phyloP scores from a whole-genome alignment of 1,139 yeast genomes.

The Pichia terricola region DNA sequence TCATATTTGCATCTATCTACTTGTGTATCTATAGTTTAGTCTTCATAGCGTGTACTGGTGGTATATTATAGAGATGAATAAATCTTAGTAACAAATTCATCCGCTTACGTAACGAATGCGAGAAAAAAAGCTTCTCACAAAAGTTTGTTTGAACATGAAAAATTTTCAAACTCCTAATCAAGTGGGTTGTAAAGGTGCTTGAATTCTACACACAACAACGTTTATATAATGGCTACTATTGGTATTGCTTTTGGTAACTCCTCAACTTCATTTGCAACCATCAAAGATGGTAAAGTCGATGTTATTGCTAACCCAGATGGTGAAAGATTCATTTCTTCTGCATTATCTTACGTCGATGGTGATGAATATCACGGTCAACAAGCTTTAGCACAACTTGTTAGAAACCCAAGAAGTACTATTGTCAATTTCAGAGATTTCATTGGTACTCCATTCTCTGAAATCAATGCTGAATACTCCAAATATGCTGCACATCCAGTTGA shows the following conservation, averaged over 20 bases:
- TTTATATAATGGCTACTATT: slow-evolving; percentile 45
- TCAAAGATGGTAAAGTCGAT: slow-evolving; percentile 87
- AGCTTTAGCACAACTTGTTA: slow-evolving; percentile 83
- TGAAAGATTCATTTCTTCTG: slow-evolving; percentile 93
- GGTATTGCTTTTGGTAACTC: slow-evolving; percentile 98
- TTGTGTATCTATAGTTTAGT: no score
- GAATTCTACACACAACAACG: no score
- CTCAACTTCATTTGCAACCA: slow-evolving; percentile 88
- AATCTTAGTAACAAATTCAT: no score
- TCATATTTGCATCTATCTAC: no score
- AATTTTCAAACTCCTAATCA: no score
- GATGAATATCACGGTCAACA: slow-evolving; percentile 98
- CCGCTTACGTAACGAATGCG: no score
- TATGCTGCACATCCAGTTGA: slow-evolving; percentile 71
- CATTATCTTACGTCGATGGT: slow-evolving; percentile 80
- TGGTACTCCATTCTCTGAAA: slow-evolving; percentile 63
- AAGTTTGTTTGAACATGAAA: no score
- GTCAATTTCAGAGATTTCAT: slow-evolving; percentile 89
- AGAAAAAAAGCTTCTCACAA: no score
- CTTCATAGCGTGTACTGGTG: no score
- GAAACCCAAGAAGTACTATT: slow-evolving; percentile 83
- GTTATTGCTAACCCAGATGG: slow-evolving; percentile 99
- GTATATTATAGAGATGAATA: no score
- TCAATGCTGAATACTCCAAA: slow-evolving; percentile 53
- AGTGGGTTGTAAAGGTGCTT: no score